Percentiles rank a stretch among this genome's conserved stretches.
These are phyloP conservation scores for Capronia coronata DNA, from an alignment of 2,329 filamentous ascomycete species.

Conservation along the genomic window DNA sequence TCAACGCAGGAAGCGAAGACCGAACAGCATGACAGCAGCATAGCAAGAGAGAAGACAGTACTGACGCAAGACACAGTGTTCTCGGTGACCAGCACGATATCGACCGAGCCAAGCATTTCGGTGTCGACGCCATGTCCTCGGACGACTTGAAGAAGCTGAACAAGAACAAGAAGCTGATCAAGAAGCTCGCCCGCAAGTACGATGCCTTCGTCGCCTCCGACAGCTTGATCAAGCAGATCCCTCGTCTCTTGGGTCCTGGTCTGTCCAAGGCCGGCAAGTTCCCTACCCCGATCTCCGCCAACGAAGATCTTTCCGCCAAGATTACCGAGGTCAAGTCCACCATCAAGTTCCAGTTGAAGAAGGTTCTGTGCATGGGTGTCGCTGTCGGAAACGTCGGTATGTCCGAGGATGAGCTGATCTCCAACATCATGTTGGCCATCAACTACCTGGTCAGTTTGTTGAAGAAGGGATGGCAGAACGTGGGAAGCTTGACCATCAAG, in stretches of 20 bases:
- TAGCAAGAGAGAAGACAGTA: too few species aligned
- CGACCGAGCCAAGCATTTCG: slow-evolving; percentile 98
- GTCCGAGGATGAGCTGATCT: slow-evolving; percentile 89
- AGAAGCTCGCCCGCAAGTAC: slow-evolving; percentile 99
- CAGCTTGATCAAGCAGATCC: slow-evolving; percentile 98
- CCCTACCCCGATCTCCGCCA: slow-evolving; percentile 95
- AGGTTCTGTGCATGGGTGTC: slow-evolving; percentile 99
- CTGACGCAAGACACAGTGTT: slow-evolving; percentile 49
- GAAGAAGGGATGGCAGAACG: slow-evolving; percentile 99
- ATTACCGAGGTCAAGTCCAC: slow-evolving; percentile 99
- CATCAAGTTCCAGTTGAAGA: slow-evolving; percentile 99
- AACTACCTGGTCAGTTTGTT: slow-evolving; percentile 99
- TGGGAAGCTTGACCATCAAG: slow-evolving; percentile 99
- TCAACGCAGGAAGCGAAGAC: neutral
- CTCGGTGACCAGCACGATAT: slow-evolving; percentile 96
- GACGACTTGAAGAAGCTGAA: slow-evolving; percentile 99
- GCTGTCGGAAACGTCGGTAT: slow-evolving; percentile 98
- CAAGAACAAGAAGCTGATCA: slow-evolving; percentile 99
- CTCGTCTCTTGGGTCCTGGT: slow-evolving; percentile 97
- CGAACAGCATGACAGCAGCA: too few species aligned
- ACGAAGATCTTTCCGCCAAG: slow-evolving; percentile 87
- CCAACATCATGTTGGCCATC: slow-evolving; percentile 99
- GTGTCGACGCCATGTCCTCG: slow-evolving; percentile 94
- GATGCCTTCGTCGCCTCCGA: slow-evolving; percentile 98
- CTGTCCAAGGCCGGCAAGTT: slow-evolving; percentile 91